Evolutionary conservation across 1,284 basidiomycete genomes (phyloP).

Genomic region (Somion occarium): DNA sequence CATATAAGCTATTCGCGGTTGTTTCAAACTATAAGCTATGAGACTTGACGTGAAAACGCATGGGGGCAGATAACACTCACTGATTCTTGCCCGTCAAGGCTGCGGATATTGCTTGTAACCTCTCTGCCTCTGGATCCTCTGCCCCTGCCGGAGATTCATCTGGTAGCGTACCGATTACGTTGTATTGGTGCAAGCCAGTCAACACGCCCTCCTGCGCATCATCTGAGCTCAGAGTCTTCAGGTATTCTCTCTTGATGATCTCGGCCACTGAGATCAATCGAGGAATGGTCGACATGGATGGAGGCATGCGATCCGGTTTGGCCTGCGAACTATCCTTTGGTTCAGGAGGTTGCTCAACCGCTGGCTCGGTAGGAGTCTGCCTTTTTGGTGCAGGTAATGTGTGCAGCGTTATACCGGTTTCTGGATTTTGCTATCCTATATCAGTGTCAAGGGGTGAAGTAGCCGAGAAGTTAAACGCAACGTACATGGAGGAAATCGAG

Average conservation of each 20-base stretch:
- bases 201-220: slow-evolving; percentile 26
- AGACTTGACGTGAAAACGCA: slow-evolving; percentile 2
- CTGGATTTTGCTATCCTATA: slow-evolving; percentile 46
- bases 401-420: slow-evolving; percentile 58
- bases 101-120: slow-evolving; percentile 29
- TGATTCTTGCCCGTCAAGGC: slow-evolving; percentile 49
- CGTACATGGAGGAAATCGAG: slow-evolving; percentile 58
- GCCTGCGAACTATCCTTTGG: background rate
- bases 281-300: slow-evolving; percentile 48
- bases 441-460: slow-evolving; percentile 2
- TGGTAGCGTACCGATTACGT: slow-evolving; percentile 53
- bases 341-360: background rate
- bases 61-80: slow-evolving; percentile 36
- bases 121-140: slow-evolving; percentile 26
- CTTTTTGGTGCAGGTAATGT: slow-evolving; percentile 45
- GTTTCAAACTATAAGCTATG: slow-evolving; percentile 44
- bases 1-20: slow-evolving; percentile 69
- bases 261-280: slow-evolving; percentile 76
- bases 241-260: slow-evolving; percentile 79
- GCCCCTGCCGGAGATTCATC: slow-evolving; percentile 17
- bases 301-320: slow-evolving; percentile 10
- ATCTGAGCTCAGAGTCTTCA: slow-evolving; percentile 43
- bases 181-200: slow-evolving; percentile 75
- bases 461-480: slow-evolving; percentile 4
- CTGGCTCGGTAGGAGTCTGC: slow-evolving; percentile 2